Conservation (phyloP, 805 yeast genomes). For the Saccharomycodes ludwigii region DNA sequence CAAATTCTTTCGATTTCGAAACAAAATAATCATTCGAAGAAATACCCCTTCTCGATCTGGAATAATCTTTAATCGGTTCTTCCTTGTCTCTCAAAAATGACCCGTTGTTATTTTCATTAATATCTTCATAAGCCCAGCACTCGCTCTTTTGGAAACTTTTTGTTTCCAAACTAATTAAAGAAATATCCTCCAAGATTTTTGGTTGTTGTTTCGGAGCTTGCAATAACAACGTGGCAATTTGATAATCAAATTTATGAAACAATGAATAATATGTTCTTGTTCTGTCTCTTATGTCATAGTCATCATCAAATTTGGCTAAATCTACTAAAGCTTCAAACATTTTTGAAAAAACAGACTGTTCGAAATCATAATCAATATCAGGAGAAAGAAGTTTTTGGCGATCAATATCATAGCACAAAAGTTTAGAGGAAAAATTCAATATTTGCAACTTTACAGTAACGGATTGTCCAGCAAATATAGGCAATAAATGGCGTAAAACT, state of each 20-base stretch:
- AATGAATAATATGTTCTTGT: constrained; percentile 63
- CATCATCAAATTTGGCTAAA: constrained; percentile 59
- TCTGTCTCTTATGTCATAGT: constrained; percentile 71
- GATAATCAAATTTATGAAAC: constrained; percentile 37
- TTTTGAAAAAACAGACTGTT: constrained; percentile 22
- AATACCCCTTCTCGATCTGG: constrained; percentile 22
- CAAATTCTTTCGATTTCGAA: too few species aligned
- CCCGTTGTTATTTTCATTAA: constrained; percentile 8
- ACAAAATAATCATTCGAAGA: constrained; percentile 17
- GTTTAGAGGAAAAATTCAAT: constrained; percentile 61
- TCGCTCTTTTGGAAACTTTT: not conserved
- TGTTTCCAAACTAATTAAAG: constrained; percentile 2
- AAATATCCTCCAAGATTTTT: constrained; percentile 8
- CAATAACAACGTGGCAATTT: constrained; percentile 55
- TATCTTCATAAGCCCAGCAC: not conserved
- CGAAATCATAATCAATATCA: constrained; percentile 21
- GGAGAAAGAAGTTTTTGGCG: constrained; percentile 19
- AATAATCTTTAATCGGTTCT: constrained; percentile 28
- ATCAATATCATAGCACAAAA: constrained; percentile 45
- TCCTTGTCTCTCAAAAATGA: constrained; percentile 26
- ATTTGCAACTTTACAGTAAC: constrained; percentile 57
- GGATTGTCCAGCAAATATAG: constrained; percentile 40
- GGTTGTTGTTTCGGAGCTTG: constrained; percentile 73
- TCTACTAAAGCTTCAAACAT: constrained; percentile 52
- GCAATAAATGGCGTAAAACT: constrained; percentile 46